Base-by-base conservation (phyloP, 768 basidiomycete species). In the Dictyophora rubrovolvata region DNA sequence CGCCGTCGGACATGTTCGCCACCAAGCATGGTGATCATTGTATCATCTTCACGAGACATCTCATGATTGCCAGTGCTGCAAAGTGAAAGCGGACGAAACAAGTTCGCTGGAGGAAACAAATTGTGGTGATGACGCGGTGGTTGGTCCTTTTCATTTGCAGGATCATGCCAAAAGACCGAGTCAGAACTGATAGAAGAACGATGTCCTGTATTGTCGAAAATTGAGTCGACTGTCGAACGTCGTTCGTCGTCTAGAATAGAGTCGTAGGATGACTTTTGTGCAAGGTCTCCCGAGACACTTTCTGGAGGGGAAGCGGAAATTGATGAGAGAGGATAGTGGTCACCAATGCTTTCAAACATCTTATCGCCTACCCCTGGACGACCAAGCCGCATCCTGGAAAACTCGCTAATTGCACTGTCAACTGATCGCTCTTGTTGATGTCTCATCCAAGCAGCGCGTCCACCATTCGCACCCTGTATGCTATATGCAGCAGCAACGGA, bases 341-440 rank as follows among this genome's bases (percentile, higher is more conserved):
- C 81, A 7, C 64, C 68, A 18, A 58, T 62, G 34, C 76, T 82
- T 37, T 86, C 83, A 62, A 92, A 87, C 89, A 92, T 92, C 77
- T 90, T 92, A 69, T 92, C 89, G 0, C 89, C 89, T 3, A 91
- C 68, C 2, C 84, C 87, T 1, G 89, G 89, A 10, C 89, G 79
- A 1, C 77, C 82, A 0, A 86, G 69, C n/a, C 78, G 73, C 63
- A 74, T 69, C 2, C 70, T 75, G 10, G 86, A 83, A 62, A 79
- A 79, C 50, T 86, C 83, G 63, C 85, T 89, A 65, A 77, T 69
- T 34, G 81, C 68, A 0, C 88, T 90, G 62, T 90, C 88, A 1
- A 78, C 67, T 0, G 86, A 88, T 35, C 68, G 64, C 23, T 86
- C 79, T 16, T 76, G 77, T 61, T 63, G 65, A 61, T 85, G 84